These are phyloP conservation scores for Tilletia setariae DNA, from an alignment of 1,284 basidiomycete genomes.

Conservation along the genomic window DNA sequence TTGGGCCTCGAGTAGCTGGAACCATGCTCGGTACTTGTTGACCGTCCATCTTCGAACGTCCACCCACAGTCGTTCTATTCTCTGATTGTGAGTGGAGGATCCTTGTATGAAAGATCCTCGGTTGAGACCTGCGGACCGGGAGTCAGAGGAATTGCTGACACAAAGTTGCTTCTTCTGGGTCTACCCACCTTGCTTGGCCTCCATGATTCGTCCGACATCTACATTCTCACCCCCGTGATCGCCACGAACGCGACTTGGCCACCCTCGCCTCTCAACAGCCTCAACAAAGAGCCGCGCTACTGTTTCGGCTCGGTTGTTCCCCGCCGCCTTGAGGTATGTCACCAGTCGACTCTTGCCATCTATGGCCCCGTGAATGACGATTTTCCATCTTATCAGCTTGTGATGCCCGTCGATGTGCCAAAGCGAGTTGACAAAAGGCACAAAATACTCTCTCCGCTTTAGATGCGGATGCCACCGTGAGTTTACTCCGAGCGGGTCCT, in stretches of 20 bases:
- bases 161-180: too few relatives aligned
- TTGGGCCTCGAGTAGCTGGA: background rate
- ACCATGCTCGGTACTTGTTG: constrained; percentile 11
- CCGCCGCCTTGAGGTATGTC: constrained; percentile 13
- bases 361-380: constrained; percentile 8
- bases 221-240: constrained; percentile 20
- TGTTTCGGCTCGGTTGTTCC: constrained; percentile 23
- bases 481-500: background rate
- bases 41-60: constrained; percentile 3
- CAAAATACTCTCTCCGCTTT: background rate
- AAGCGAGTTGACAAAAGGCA: background rate
- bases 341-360: constrained; percentile 9
- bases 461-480: background rate
- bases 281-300: background rate
- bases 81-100: constrained; percentile 1
- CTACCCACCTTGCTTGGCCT: constrained; percentile 11
- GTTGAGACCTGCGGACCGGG: background rate
- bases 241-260: constrained; percentile 13
- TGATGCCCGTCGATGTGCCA: constrained; percentile 12
- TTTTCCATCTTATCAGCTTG: constrained; percentile 8
- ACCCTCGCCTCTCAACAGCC: constrained; percentile 3
- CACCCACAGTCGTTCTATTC: constrained; percentile 5
- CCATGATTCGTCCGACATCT: background rate
- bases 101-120: constrained; percentile 5
- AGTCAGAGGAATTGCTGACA: background rate